phyloP scores from a whole-genome alignment of 2,329 filamentous ascomycete species.

The Acrodontium crateriforme region DNA sequence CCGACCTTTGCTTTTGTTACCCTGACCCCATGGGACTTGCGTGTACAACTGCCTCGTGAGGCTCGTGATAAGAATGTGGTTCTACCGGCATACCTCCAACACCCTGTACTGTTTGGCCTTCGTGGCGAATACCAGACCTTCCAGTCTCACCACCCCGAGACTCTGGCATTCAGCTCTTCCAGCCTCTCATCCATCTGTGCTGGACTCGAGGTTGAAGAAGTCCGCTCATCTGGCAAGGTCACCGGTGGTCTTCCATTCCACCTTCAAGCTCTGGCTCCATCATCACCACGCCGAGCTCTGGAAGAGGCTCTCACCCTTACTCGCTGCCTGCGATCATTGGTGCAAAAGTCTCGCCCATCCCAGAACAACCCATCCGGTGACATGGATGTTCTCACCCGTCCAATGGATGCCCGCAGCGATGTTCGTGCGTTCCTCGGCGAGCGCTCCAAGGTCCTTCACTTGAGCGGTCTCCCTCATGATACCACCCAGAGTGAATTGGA shows the following conservation, averaged over 20 bases:
- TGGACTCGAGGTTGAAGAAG: slow-evolving; percentile 91
- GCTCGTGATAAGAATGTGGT: slow-evolving; percentile 97
- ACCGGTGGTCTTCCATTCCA: slow-evolving; percentile 99
- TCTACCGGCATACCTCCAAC: slow-evolving; percentile 88
- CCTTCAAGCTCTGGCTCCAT: slow-evolving; percentile 85
- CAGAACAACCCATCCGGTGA: slow-evolving; percentile 54
- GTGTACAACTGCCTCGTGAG: slow-evolving; percentile 92
- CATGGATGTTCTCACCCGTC: slow-evolving; percentile 82
- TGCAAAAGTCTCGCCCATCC: slow-evolving; percentile 88
- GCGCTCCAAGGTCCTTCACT: slow-evolving; percentile 93
- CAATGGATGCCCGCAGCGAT: slow-evolving; percentile 93
- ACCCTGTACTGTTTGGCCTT: slow-evolving; percentile 92
- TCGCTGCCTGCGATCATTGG: slow-evolving; percentile 78
- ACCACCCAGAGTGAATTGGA: slow-evolving; percentile 97
- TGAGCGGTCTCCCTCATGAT: slow-evolving; percentile 93
- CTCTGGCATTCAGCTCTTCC: slow-evolving; percentile 86
- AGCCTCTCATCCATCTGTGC: slow-evolving; percentile 97
- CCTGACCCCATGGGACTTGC: slow-evolving; percentile 94
- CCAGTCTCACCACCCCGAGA: slow-evolving; percentile 97
- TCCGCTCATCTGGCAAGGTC: slow-evolving; percentile 93
- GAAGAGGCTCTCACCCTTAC: slow-evolving; percentile 93
- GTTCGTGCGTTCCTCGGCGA: slow-evolving; percentile 92
- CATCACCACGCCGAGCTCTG: slow-evolving; percentile 90
- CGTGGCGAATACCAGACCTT: slow-evolving; percentile 96
- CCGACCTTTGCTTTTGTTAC: slow-evolving; percentile 93